Evolutionary conservation across 2,329 filamentous ascomycete genomes (phyloP).

Genomic region (Albophoma yamanashiensis): DNA sequence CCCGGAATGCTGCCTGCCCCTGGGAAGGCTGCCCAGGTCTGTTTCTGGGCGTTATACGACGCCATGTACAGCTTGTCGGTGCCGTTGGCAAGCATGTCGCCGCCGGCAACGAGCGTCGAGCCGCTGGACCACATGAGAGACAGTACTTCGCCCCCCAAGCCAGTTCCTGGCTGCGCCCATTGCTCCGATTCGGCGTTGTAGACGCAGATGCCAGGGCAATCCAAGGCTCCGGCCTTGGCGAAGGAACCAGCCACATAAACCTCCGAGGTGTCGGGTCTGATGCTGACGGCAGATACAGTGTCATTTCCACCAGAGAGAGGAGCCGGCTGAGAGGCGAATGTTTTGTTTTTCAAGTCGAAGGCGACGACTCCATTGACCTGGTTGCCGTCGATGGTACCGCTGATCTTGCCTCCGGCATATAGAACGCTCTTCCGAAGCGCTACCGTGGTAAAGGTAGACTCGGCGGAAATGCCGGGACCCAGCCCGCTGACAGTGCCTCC

Average conservation of each 20-base stretch:
- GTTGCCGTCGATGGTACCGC: constrained; percentile 54
- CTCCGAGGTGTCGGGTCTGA: constrained; percentile 58
- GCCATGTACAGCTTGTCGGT: constrained; percentile 55
- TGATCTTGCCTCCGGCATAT: constrained; percentile 74
- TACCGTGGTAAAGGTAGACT: constrained; percentile 67
- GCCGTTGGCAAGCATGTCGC: constrained; percentile 59
- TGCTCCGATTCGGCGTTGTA: constrained; percentile 60
- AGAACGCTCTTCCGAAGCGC: constrained; percentile 56
- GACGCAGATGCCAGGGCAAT: constrained; percentile 72
- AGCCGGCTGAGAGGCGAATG: constrained; percentile 63
- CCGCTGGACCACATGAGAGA: constrained; percentile 67
- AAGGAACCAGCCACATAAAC: constrained; percentile 85
- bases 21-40: constrained; percentile 56
- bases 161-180: constrained; percentile 71
- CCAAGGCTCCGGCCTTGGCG: constrained; percentile 68
- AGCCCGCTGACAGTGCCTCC: constrained; percentile 59
- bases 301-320: constrained; percentile 59
- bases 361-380: constrained; percentile 64
- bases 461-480: constrained; percentile 50
- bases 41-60: constrained; percentile 57
- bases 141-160: constrained; percentile 59
- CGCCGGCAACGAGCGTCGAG: constrained; percentile 64
- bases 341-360: constrained; percentile 60
- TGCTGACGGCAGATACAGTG: constrained; percentile 65
- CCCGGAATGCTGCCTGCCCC: constrained; percentile 61